Base-by-base conservation (phyloP, 768 basidiomycete species). In the Rhizopogon sp. region DNA sequence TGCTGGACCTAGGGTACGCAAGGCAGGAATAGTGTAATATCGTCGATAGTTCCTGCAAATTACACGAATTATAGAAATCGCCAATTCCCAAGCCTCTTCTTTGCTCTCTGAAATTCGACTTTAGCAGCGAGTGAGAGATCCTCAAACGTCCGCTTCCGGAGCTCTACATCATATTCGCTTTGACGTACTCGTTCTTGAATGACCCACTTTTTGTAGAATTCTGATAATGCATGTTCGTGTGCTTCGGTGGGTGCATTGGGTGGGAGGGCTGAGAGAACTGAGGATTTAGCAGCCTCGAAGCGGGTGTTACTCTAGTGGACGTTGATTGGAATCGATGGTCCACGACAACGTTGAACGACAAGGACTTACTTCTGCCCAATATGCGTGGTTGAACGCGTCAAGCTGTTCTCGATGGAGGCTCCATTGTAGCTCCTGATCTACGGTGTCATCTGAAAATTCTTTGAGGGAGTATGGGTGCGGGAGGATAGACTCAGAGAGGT, bases 361-460 rank as follows among this genome's bases (percentile, higher is more conserved):
- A 11, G n/a, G 25, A 78, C 88, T 60, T 65, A 92, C 91, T 52
- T 92, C 85, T 52, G 81, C 69, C 91, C 91, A 93, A 66, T 90
- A 93, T 16, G 76, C 71, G 53, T 93, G 86, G 57, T 91, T 85
- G 63, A 88, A 84, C 22, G 81, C 75, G 62, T 92, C 88, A 20
- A 91, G 69, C 54, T 84, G 82, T 67, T 90, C 84, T 52, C 85
- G 76, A 56, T 84, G 80, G 44, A 91, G 70, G 56, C 81, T 84
- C 75, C 79, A 87, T 62, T 87, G 88, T 46, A 90, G 76, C 53
- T 88, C 84, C 43, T 69, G 66, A 17, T 65, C 63, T 45, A 62
- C 50, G 47, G 66, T 57, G 60, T 60, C 41, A 66, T 64, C 39
- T 62, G 66, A 39, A 69, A 93, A 93, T 66, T 93, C 90, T 55